Conservation (phyloP, 345 rosid genomes). For the Citrus glauca region DNA sequence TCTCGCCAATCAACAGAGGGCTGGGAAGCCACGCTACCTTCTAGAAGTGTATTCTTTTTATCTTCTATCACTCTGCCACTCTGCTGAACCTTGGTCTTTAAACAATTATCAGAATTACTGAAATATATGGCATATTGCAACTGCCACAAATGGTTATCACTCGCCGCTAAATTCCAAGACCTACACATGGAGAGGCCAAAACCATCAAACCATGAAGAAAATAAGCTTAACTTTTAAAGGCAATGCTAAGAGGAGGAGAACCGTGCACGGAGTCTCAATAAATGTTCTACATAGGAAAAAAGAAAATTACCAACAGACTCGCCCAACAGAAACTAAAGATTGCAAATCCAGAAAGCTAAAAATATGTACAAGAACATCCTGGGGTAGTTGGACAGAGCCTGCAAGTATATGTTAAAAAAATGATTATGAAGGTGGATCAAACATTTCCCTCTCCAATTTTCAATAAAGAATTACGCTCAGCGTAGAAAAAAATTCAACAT, state of each 20-base stretch:
- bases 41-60: background rate
- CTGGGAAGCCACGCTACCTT: conserved; percentile 2
- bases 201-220: conserved; percentile 4
- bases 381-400: conserved; percentile 62
- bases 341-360: conserved; percentile 62
- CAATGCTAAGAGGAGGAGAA: too few relatives aligned
- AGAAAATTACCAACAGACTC: conserved; percentile 57
- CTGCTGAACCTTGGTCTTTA: conserved; percentile 7
- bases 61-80: background rate
- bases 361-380: conserved; percentile 61
- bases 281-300: background rate
- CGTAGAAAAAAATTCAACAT: background rate
- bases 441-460: background rate
- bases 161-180: conserved; percentile 74
- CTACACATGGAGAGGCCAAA: conserved; percentile 37
- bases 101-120: conserved; percentile 16
- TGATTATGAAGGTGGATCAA: background rate
- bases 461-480: background rate
- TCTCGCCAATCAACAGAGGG: conserved; percentile 52
- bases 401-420: conserved; percentile 7
- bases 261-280: background rate
- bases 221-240: background rate
- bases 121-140: conserved; percentile 38
- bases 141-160: conserved; percentile 55
- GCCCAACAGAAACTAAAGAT: conserved; percentile 52